Evolutionary conservation across 139 green algal species (phyloP).

Genomic region (Tetradesmus lagerheimii): DNA sequence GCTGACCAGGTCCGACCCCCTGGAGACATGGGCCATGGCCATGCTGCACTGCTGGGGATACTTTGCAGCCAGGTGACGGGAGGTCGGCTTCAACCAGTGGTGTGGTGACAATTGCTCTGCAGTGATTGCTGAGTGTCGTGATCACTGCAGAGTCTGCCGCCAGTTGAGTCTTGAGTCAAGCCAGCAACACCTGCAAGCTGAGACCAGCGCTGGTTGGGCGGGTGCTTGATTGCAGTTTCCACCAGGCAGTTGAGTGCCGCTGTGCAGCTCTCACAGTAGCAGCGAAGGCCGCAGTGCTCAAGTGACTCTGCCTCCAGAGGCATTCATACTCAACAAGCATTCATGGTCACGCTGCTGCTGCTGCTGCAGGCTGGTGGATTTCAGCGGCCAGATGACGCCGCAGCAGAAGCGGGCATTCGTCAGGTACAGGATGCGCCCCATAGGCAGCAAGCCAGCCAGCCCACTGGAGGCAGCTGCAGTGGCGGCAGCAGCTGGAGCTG

Average conservation of each 20-base stretch:
- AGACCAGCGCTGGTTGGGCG: no score
- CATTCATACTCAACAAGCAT: no score
- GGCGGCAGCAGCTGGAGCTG: background rate
- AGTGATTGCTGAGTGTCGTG: no score
- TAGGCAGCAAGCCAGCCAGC: background rate
- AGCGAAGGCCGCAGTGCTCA: no score
- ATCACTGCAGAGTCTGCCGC: no score
- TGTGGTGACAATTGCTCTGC: no score
- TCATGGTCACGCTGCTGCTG: background rate
- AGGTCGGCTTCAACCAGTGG: background rate
- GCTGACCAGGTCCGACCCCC: background rate
- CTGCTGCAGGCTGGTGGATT: background rate
- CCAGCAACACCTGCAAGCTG: no score
- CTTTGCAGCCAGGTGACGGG: background rate
- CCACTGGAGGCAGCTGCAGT: background rate
- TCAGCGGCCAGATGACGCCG: background rate
- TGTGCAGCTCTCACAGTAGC: no score
- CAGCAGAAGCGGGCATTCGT: background rate
- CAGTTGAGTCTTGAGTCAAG: no score
- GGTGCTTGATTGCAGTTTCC: background rate
- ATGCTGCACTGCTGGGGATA: background rate
- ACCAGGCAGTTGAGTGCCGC: no score
- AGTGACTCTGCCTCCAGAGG: no score
- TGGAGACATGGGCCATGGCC: background rate
- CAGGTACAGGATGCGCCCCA: background rate